Percentiles rank a stretch among this genome's conserved stretches.
These are phyloP conservation scores for Dimargaris cristalligena DNA, from an alignment of 192 early-diverging fungal species.

Conservation along the genomic window DNA sequence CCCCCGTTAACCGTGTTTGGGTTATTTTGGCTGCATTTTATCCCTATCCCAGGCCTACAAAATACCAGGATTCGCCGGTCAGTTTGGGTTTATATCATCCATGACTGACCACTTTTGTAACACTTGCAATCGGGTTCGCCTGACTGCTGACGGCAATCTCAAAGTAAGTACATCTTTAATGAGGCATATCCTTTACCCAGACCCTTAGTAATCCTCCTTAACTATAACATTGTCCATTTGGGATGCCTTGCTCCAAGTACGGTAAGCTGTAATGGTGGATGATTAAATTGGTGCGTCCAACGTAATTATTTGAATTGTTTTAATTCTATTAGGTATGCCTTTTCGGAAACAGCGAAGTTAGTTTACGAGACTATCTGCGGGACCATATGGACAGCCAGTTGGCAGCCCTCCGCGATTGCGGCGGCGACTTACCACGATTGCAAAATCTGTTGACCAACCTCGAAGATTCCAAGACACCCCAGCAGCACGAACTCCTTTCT, in stretches of 20 bases:
- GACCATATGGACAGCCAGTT: constrained; percentile 27
- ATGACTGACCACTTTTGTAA: constrained; percentile 97
- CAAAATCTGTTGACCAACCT: background rate
- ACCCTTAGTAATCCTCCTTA: too few species aligned
- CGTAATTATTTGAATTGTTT: too few species aligned
- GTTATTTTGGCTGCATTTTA: too few species aligned
- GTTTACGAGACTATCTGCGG: constrained; percentile 62
- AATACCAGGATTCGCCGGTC: constrained; percentile 64
- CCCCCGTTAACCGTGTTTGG: too few species aligned
- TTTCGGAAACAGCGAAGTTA: constrained; percentile 86
- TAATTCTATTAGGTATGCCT: constrained; percentile 61
- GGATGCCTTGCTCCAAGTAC: too few species aligned
- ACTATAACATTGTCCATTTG: too few species aligned
- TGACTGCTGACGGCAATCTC: constrained; percentile 87
- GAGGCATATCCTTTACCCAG: too few species aligned
- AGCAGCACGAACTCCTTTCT: constrained; percentile 41
- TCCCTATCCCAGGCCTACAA: constrained; percentile 47
- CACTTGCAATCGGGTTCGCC: constrained; percentile 81
- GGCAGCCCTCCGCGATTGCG: background rate
- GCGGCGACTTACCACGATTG: background rate
- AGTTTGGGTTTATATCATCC: constrained; percentile 91
- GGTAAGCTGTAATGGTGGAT: too few species aligned
- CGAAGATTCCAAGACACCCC: background rate
- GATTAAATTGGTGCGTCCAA: too few species aligned
- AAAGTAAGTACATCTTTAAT: constrained; percentile 32